Conservation (phyloP, 129 eudicot genomes). For the Smallanthus sonchifolius region DNA sequence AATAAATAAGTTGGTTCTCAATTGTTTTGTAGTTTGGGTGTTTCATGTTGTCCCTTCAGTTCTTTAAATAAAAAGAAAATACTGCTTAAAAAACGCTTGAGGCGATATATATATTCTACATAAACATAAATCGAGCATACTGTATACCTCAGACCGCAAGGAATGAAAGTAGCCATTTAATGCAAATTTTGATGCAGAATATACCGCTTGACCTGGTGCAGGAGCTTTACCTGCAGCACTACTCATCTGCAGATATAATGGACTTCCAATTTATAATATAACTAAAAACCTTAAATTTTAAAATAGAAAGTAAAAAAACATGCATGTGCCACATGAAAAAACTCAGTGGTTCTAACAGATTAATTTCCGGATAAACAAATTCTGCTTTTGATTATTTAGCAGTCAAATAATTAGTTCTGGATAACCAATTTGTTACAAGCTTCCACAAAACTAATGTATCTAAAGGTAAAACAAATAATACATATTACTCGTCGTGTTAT, state of each 20-base stretch:
- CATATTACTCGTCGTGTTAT: not conserved
- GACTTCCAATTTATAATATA: not conserved
- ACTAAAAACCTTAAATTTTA: not conserved
- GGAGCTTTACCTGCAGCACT: conserved; percentile 99
- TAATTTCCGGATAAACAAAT: not conserved
- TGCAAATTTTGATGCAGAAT: conserved; percentile 90
- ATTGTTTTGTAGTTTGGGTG: not conserved
- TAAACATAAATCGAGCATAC: conserved; percentile 24
- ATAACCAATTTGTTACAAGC: not conserved
- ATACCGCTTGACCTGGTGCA: conserved; percentile 94
- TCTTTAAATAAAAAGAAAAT: not conserved
- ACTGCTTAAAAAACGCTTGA: not conserved
- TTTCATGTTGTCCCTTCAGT: not conserved
- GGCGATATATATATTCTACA: conserved; percentile 1
- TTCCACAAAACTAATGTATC: not conserved
- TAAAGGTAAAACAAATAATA: not conserved
- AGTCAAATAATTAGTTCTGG: not conserved
- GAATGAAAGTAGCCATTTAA: conserved; percentile 87
- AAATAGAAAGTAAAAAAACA: not conserved
- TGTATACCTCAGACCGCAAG: conserved; percentile 94
- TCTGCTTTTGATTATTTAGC: not conserved
- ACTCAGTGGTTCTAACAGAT: not conserved
- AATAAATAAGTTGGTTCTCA: not conserved
- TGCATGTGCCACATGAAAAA: not conserved
- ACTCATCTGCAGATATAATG: conserved; percentile 67